Base-by-base conservation (phyloP, 257 asterid genomes). In the Paraleonurus japonicus region DNA sequence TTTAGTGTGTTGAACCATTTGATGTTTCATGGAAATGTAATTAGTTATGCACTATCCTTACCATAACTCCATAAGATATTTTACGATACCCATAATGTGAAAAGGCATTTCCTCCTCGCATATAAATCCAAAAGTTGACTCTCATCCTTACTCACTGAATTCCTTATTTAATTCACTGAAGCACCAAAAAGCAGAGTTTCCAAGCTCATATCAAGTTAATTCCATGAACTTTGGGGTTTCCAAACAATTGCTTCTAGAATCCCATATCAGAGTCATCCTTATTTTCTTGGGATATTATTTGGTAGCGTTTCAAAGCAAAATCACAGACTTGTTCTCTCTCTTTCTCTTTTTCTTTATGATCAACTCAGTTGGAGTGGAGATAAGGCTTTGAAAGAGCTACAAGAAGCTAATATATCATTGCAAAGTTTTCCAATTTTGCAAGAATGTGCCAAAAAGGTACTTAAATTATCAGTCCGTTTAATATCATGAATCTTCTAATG, bases 281-380 rank as follows among this genome's bases (percentile, higher is more conserved):
- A 8, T 73, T 19, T 61, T 35, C 41, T 37, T 50, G 28, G 47
- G 72, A 59, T 58, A 67, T 26, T 45, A 12, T 67, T 22, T 79
- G 32, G 57, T 24, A 70, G 61, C 27, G 61, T 65, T 69, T 62
- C 27, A 33, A 27, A 58, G 5, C 22, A 23, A 58, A 69, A 65
- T 53, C 16, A 28, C 28, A 15, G n/a, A 8, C 35, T 48, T 63
- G 24, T 61, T 37, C 32, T 55, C 22, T 47, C 57, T 63, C 43
- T 48, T n/a, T n/a, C 67, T 67, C 23, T 19, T 45, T 57, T 37
- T n/a, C 22, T 30, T 48, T 17, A 69, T 33, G 61, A 51, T 30
- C 30, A 58, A 62, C 37, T 64, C 74, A 95, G 98, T 81, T 95
- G 99, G 99, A 88, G 90, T 64, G 99, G 99, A 71, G 93, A 91